Conservation (phyloP, 2,329 filamentous ascomycete genomes). For the Chalara sp. region DNA sequence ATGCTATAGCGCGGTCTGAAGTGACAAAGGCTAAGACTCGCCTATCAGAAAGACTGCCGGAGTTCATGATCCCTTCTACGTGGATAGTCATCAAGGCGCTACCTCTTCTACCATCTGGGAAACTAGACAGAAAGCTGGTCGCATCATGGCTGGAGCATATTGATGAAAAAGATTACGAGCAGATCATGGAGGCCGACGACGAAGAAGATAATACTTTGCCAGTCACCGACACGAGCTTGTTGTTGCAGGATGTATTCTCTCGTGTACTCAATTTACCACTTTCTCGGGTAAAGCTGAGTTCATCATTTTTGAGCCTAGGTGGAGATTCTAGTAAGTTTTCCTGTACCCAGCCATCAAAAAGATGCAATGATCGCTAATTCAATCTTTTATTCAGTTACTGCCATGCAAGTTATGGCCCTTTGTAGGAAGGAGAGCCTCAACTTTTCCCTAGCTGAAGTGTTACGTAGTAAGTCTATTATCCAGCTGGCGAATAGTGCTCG, state of each 20-base stretch:
- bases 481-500: not conserved
- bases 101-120: slow-evolving; percentile 26
- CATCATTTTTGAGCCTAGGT: slow-evolving; percentile 36
- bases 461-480: not conserved
- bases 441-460: too few relatives aligned
- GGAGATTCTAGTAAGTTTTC: slow-evolving; percentile 31
- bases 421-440: too few relatives aligned
- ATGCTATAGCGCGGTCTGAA: too few relatives aligned
- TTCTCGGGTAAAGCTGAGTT: not conserved
- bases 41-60: too few relatives aligned
- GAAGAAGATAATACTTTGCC: not conserved
- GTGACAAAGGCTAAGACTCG: too few relatives aligned
- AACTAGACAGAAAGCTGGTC: slow-evolving; percentile 20
- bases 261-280: not conserved
- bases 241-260: not conserved
- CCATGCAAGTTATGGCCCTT: too few relatives aligned
- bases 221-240: not conserved
- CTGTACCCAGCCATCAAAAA: too few relatives aligned
- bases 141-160: not conserved
- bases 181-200: not conserved
- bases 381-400: too few relatives aligned
- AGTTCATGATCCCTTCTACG: not conserved
- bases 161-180: not conserved
- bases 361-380: too few relatives aligned
- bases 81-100: slow-evolving; percentile 23